Base-by-base conservation (phyloP, 1,284 basidiomycete genomes). In the Phellinidium pouzarii region DNA sequence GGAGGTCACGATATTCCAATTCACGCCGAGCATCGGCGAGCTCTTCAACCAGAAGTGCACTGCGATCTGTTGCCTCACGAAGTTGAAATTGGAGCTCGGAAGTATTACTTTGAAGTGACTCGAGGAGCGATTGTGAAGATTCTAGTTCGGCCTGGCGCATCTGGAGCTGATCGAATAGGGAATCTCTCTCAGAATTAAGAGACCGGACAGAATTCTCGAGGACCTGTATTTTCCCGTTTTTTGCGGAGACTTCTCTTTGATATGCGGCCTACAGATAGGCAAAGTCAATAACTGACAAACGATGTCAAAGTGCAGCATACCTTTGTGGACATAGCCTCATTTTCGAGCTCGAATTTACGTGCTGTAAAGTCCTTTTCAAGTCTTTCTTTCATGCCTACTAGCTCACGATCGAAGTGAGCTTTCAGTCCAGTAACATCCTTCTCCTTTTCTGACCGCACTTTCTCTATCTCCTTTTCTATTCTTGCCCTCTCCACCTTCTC, bases 51-150 rank as follows among this genome's bases (percentile, higher is more conserved):
- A 92, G 71, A 4, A 91, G 68, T 7, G 77, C 71, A 36, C 82
- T 68, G 11, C 84, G 82, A 47, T 93, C 91, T 34, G 77, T 76
- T 3, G 82, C 69, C 65, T 95, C 92, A 25, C 85, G 81, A 1
- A 94, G 70, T 63, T 94, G 91, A 64, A 87, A 94, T 60, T 91
- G 82, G 31, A 91, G 72, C 64, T 97, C 94, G 7, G 82, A 82
- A 41, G 82, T 85, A 61, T 87, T 84, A 47, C 82, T 81, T 59
- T 88, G 80, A 27, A 92, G 68, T 0, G 76, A 77, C 60, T 91
- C 90, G 1, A 84, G 73, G 55, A 87, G 81, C 2, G 78, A 79
- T 55, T 86, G 82, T 1, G 84, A 80, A 0, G 87, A 85, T 68
- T 97, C 94, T 12, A 88, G 67, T 62, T 96, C 92, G 11, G 88